Percentiles rank a stretch among this genome's conserved stretches.
These are phyloP conservation scores for Malania oleifera DNA, from an alignment of 164 flowering plant genomes.

Conservation along the genomic window DNA sequence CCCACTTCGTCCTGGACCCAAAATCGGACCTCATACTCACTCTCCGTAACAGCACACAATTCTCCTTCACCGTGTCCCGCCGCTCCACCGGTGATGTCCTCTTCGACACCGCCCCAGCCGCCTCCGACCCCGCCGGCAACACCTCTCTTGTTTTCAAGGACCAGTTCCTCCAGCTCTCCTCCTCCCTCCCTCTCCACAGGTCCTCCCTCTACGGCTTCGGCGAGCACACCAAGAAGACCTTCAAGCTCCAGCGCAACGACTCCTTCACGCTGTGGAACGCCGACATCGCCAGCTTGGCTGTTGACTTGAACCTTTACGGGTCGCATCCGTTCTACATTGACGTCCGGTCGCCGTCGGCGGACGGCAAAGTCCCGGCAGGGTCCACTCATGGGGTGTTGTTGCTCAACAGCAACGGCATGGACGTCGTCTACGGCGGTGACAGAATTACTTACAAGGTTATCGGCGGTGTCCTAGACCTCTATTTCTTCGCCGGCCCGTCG, in stretches of 20 bases:
- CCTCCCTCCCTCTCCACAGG: conserved; percentile 42
- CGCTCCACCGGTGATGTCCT: conserved; percentile 33
- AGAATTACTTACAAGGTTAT: conserved; percentile 49
- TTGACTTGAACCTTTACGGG: conserved; percentile 66
- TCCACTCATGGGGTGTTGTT: conserved; percentile 49
- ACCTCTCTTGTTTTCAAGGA: conserved; percentile 65
- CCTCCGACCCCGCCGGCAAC: conserved; percentile 11
- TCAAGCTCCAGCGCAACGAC: conserved; percentile 37
- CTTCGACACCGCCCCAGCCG: conserved; percentile 25
- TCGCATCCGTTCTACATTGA: conserved; percentile 87
- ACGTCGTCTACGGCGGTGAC: conserved; percentile 42
- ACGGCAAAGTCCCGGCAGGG: conserved; percentile 21
- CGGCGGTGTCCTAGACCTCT: conserved; percentile 54
- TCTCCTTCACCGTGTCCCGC: conserved; percentile 36
- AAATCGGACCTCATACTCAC: conserved; percentile 39
- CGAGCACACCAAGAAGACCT: conserved; percentile 71
- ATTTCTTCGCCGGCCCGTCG: conserved; percentile 43
- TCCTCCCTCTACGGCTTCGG: conserved; percentile 77
- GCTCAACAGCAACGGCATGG: conserved; percentile 68
- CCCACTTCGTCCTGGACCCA: conserved; percentile 8
- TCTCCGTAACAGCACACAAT: conserved; percentile 42
- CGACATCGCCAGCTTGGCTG: conserved; percentile 39
- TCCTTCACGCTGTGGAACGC: conserved; percentile 70
- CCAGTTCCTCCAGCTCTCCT: conserved; percentile 65
- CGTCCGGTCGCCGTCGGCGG: conserved; percentile 32